Percentiles rank a stretch among this genome's conserved stretches.
phyloP scores from a whole-genome alignment of 1,284 basidiomycete genomes.

The Tylopilus sp. region DNA sequence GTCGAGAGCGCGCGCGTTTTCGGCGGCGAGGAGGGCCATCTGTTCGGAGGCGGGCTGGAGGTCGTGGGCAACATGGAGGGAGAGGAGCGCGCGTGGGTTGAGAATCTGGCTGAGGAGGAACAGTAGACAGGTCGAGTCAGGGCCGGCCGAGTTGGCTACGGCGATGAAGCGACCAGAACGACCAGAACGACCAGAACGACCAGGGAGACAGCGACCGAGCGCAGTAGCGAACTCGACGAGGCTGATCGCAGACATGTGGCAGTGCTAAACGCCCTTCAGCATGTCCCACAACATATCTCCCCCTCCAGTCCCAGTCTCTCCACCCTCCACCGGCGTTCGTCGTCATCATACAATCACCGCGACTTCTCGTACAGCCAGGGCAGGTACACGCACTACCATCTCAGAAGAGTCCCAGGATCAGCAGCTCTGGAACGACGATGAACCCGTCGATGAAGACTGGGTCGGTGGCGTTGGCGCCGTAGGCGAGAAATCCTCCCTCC shows the following conservation, averaged over 20 bases:
- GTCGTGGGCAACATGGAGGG: conserved; percentile 63
- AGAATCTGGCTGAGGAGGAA: conserved; percentile 54
- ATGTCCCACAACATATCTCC: conserved; percentile 35
- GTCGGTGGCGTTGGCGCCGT: conserved; percentile 74
- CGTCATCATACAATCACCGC: conserved; percentile 81
- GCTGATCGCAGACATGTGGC: too few relatives aligned
- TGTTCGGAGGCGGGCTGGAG: conserved; percentile 52
- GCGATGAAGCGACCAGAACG: conserved; percentile 29
- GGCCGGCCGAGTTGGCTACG: conserved; percentile 74
- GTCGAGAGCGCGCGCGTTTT: conserved; percentile 42
- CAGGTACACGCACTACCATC: conserved; percentile 57
- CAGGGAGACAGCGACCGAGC: conserved; percentile 18
- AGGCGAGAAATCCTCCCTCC: conserved; percentile 73
- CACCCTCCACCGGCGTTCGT: conserved; percentile 51
- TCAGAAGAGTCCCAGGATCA: conserved; percentile 66
- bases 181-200: background rate
- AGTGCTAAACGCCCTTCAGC: too few relatives aligned
- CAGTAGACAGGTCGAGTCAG: conserved; percentile 73
- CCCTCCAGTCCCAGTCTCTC: conserved; percentile 36
- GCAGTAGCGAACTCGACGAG: conserved; percentile 44
- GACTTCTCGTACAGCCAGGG: conserved; percentile 60
- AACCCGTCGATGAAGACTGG: conserved; percentile 74
- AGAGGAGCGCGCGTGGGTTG: conserved; percentile 39
- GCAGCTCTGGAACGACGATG: conserved; percentile 68
- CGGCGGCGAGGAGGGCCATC: conserved; percentile 52